These are phyloP conservation scores for Eruca vesicaria DNA, from an alignment of 441 rosid species.

Conservation along the genomic window DNA sequence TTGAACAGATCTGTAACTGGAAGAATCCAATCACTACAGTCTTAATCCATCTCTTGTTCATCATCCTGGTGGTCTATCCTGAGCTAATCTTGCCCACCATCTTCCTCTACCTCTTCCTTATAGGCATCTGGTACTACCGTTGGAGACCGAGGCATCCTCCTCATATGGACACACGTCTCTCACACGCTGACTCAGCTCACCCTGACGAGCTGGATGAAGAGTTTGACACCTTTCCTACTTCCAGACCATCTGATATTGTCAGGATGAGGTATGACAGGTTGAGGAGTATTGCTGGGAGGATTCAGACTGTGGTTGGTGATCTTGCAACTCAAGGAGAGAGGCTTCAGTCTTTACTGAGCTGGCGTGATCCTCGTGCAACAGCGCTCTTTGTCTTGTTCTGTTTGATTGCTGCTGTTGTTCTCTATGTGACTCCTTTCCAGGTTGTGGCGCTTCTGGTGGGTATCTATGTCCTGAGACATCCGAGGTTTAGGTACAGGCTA, in stretches of 20 bases:
- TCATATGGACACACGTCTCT: conserved; percentile 93
- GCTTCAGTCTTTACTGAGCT: conserved; percentile 83
- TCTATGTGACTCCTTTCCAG: conserved; percentile 90
- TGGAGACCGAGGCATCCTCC: conserved; percentile 98
- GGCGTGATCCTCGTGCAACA: conserved; percentile 97
- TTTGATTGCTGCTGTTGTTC: conserved; percentile 71
- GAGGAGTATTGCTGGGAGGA: conserved; percentile 93
- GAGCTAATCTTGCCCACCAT: conserved; percentile 90
- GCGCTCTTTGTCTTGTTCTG: conserved; percentile 87
- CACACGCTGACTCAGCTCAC: conserved; percentile 81
- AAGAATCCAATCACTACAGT: conserved; percentile 89
- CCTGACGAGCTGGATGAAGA: conserved; percentile 95
- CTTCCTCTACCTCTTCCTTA: conserved; percentile 88
- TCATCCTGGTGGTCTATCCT: conserved; percentile 83
- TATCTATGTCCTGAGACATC: conserved; percentile 84
- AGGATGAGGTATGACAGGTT: conserved; percentile 91
- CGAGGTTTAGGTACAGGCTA: conserved; percentile 85
- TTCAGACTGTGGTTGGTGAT: conserved; percentile 95
- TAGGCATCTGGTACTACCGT: conserved; percentile 91
- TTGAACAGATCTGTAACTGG: conserved; percentile 94
- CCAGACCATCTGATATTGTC: conserved; percentile 68
- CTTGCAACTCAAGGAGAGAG: conserved; percentile 97
- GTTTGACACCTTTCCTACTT: conserved; percentile 88
- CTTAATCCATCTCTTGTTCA: conserved; percentile 81
- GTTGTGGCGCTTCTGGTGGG: conserved; percentile 75